phyloP scores from a whole-genome alignment of 1,284 basidiomycete species.

The Lignosus rhinocerotis region DNA sequence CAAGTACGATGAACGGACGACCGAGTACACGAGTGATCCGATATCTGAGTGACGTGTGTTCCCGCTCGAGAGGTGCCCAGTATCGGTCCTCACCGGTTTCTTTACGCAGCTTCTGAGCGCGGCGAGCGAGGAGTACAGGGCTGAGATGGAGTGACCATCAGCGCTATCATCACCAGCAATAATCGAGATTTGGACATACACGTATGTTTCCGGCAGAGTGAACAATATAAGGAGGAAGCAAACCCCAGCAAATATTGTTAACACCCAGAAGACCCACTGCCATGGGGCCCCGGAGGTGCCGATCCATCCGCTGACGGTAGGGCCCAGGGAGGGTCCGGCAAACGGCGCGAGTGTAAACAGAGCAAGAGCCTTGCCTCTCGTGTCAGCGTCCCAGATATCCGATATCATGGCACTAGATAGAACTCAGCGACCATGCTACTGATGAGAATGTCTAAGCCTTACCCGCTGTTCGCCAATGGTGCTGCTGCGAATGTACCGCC shows the following conservation, averaged over 20 bases:
- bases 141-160: conserved; percentile 32
- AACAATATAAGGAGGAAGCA: conserved; percentile 58
- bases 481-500: conserved; percentile 56
- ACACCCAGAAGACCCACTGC: conserved; percentile 79
- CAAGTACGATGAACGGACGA: conserved; percentile 44
- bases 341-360: conserved; percentile 62
- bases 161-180: not conserved
- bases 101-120: conserved; percentile 35
- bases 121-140: conserved; percentile 45
- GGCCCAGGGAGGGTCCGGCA: conserved; percentile 69
- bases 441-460: not conserved
- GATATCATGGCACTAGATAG: conserved; percentile 33
- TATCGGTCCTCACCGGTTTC: conserved; percentile 59
- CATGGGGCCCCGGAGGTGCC: conserved; percentile 51
- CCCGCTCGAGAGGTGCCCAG: conserved; percentile 42
- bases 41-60: conserved; percentile 33
- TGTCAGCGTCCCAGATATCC: conserved; percentile 38
- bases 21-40: conserved; percentile 35
- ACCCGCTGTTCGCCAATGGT: conserved; percentile 41
- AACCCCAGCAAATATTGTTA: conserved; percentile 62
- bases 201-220: conserved; percentile 76
- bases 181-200: conserved; percentile 32
- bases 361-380: conserved; percentile 37
- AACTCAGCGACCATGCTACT: not conserved
- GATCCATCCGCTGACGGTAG: conserved; percentile 64